Percentiles rank a stretch among this genome's conserved stretches.
Conservation (phyloP, 768 basidiomycete species). For the Hygrophorus pudorinus region DNA sequence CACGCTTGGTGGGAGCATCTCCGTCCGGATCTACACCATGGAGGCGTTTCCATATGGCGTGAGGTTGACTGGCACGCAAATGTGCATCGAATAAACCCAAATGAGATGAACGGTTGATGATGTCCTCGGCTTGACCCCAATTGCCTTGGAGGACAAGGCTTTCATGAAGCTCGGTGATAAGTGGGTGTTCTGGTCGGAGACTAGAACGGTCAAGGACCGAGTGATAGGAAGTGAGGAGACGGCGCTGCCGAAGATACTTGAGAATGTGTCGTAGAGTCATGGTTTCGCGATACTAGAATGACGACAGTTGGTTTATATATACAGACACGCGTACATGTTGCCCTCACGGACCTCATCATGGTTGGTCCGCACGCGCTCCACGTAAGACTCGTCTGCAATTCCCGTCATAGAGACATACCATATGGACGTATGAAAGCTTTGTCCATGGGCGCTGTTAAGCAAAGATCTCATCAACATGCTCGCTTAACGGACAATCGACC, state of each 20-base stretch:
- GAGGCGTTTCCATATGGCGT: constrained; percentile 51
- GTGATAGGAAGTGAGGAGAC: constrained; percentile 56
- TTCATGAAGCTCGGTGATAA: constrained; percentile 55
- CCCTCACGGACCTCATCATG: constrained; percentile 52
- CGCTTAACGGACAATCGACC: constrained; percentile 14
- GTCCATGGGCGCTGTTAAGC: constrained; percentile 49
- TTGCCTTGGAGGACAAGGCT: constrained; percentile 57
- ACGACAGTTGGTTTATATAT: neutral
- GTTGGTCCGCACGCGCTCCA: constrained; percentile 39
- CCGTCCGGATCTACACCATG: constrained; percentile 53
- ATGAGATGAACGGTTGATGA: constrained; percentile 38
- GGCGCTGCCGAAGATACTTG: constrained; percentile 70
- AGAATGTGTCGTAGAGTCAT: constrained; percentile 56
- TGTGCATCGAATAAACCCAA: constrained; percentile 55
- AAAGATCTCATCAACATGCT: neutral
- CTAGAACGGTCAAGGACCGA: constrained; percentile 45
- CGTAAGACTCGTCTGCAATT: constrained; percentile 41
- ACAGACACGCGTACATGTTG: neutral
- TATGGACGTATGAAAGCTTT: constrained; percentile 69
- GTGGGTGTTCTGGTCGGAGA: constrained; percentile 58
- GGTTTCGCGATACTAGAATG: constrained; percentile 52
- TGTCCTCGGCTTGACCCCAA: constrained; percentile 47
- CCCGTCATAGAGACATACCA: constrained; percentile 65
- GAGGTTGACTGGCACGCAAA: constrained; percentile 46
- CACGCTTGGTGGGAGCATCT: constrained; percentile 55